These are phyloP conservation scores for Penicillium sp. DNA, from an alignment of 2,329 filamentous ascomycete genomes.

Conservation along the genomic window DNA sequence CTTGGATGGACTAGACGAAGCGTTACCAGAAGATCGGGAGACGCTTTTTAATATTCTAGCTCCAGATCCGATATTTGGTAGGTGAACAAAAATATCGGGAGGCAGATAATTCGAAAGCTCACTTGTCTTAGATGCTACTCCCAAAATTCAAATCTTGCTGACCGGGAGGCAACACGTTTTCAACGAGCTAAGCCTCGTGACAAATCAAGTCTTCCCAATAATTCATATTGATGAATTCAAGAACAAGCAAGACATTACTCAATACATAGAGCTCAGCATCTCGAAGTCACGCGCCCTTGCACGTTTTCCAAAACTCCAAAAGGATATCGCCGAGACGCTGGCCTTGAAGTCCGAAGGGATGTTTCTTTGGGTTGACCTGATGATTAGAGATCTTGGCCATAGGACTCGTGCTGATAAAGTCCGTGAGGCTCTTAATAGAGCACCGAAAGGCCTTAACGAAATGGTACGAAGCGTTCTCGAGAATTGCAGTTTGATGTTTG, in stretches of 20 bases:
- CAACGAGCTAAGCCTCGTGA: constrained; percentile 32
- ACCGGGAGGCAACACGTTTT: constrained; percentile 43
- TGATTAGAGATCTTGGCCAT: constrained; percentile 47
- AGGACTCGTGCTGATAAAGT: constrained; percentile 41
- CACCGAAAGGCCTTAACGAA: constrained; percentile 43
- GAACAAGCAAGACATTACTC: constrained; percentile 40
- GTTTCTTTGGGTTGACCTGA: constrained; percentile 50
- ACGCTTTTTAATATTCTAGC: constrained; percentile 36
- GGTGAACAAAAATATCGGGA: no score
- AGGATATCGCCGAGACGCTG: constrained; percentile 40
- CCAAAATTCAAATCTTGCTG: constrained; percentile 29
- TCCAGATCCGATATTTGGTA: constrained; percentile 20
- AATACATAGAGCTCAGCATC: constrained; percentile 43
- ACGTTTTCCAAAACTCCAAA: constrained; percentile 27
- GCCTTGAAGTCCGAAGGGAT: constrained; percentile 44
- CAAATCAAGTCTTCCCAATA: constrained; percentile 34
- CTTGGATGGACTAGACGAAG: constrained; percentile 48
- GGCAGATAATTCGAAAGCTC: no score
- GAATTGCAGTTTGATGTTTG: constrained; percentile 28
- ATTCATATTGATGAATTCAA: constrained; percentile 44
- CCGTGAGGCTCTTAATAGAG: constrained; percentile 42
- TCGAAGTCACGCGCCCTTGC: constrained; percentile 36
- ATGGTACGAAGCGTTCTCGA: constrained; percentile 42
- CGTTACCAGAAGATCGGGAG: constrained; percentile 33
- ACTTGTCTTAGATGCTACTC: not conserved